A percentile compares a stretch with the other conserved stretches of the same genome.
phyloP scores from a whole-genome alignment of 306 rosid species.

The Heteromeles arbutifolia region DNA sequence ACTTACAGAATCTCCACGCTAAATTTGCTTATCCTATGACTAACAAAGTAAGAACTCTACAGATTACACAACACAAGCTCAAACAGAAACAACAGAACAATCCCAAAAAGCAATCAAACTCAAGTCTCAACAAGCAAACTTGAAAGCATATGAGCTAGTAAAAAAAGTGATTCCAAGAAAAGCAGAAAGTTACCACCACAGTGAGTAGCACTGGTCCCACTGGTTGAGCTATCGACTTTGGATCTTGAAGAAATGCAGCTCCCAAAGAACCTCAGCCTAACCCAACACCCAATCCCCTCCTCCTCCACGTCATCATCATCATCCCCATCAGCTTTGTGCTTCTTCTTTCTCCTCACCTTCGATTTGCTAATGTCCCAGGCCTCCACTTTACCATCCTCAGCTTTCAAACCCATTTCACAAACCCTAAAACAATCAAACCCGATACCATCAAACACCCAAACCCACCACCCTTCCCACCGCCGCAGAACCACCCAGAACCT shows the following conservation, averaged over 20 bases:
- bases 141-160: conserved; percentile 7
- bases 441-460: conserved; percentile 33
- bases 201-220: conserved; percentile 74
- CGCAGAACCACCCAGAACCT: conserved; percentile 7
- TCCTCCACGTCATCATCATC: conserved; percentile 32
- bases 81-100: conserved; percentile 3
- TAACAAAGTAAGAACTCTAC: conserved; percentile 3
- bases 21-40: conserved; percentile 7
- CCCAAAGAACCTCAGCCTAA: conserved; percentile 63
- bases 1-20: conserved; percentile 3
- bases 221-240: conserved; percentile 86
- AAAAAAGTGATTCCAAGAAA: conserved; percentile 4
- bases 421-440: conserved; percentile 44
- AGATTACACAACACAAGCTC: conserved; percentile 1
- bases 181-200: conserved; percentile 58
- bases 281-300: conserved; percentile 74
- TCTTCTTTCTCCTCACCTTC: conserved; percentile 55
- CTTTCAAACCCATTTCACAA: conserved; percentile 64
- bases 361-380: conserved; percentile 67
- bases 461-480: conserved; percentile 29
- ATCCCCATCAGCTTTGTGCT: conserved; percentile 22
- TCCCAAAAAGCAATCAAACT: conserved; percentile 4
- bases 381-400: conserved; percentile 72
- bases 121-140: background rate
- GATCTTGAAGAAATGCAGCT: conserved; percentile 99